Evolutionary conservation across 106 monocot species (phyloP).

Genomic region (Acorus gramineus): DNA sequence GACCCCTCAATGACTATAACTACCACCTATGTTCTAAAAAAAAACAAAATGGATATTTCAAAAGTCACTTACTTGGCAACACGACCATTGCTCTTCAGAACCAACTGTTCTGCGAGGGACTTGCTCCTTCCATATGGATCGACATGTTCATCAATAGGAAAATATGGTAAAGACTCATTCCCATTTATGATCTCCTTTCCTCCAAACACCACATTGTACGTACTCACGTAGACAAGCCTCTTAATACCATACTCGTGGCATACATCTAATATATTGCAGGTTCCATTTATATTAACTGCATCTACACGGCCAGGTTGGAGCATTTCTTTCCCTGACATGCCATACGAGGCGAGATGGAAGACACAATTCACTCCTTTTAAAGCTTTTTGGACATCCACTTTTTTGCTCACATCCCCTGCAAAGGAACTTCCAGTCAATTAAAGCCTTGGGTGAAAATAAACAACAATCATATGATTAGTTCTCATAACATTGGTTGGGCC

Average conservation of each 20-base stretch:
- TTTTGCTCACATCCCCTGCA: constrained; percentile 66
- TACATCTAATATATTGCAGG: constrained; percentile 78
- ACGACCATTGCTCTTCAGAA: constrained; percentile 82
- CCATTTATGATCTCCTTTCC: constrained; percentile 90
- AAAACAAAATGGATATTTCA: no score
- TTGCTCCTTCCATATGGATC: constrained; percentile 92
- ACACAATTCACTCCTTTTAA: constrained; percentile 69
- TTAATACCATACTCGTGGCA: constrained; percentile 74
- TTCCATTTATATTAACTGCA: constrained; percentile 74
- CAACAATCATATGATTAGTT: no score
- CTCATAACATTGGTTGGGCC: no score
- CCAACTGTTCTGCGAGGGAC: constrained; percentile 85
- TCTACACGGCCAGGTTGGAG: constrained; percentile 65
- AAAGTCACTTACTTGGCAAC: constrained; percentile 48
- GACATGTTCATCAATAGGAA: constrained; percentile 81
- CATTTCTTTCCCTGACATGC: constrained; percentile 99
- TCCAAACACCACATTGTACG: constrained; percentile 96
- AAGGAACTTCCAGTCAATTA: background rate
- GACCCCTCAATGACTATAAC: no score
- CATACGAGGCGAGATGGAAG: constrained; percentile 95
- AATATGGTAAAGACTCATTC: constrained; percentile 73
- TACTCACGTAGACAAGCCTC: constrained; percentile 89
- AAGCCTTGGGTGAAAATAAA: no score
- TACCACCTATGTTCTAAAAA: no score
- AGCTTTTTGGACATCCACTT: constrained; percentile 67